These are phyloP conservation scores for Monosporascus sp. DNA, from an alignment of 2,329 filamentous ascomycete species.

Conservation along the genomic window DNA sequence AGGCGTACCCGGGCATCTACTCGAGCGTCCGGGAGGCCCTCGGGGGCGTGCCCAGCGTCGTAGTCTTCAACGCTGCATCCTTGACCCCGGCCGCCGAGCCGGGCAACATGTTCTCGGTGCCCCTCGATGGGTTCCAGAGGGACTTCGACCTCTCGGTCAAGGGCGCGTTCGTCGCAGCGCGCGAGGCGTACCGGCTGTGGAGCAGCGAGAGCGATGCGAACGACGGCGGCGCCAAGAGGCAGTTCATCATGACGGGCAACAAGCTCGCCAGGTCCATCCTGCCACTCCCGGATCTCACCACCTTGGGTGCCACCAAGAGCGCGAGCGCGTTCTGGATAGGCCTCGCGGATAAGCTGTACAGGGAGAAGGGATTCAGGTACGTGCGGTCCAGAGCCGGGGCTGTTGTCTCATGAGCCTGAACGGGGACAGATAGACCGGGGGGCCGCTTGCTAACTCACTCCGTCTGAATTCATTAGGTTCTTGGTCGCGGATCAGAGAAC, in stretches of 20 bases:
- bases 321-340: constrained; percentile 1
- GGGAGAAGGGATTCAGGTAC: constrained; percentile 1
- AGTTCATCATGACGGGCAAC: constrained; percentile 1
- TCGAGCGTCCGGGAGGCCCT: background rate
- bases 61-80: constrained; percentile 1
- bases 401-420: background rate
- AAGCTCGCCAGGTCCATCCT: background rate
- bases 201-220: background rate
- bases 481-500: constrained; percentile 1
- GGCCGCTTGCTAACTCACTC: background rate
- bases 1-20: background rate
- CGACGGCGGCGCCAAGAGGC: background rate
- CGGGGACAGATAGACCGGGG: background rate
- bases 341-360: constrained; percentile 1
- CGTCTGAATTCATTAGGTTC: background rate
- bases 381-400: background rate
- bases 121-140: background rate
- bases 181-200: constrained; percentile 2
- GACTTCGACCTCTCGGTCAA: background rate
- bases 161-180: background rate
- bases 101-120: constrained; percentile 1
- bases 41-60: background rate
- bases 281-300: background rate
- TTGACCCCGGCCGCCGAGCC: background rate
- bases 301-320: background rate